A percentile compares a stretch with the other conserved stretches of the same genome.
These are phyloP conservation scores for Pterocarpus macrocarpus DNA, from an alignment of 306 rosid species.

Conservation along the genomic window DNA sequence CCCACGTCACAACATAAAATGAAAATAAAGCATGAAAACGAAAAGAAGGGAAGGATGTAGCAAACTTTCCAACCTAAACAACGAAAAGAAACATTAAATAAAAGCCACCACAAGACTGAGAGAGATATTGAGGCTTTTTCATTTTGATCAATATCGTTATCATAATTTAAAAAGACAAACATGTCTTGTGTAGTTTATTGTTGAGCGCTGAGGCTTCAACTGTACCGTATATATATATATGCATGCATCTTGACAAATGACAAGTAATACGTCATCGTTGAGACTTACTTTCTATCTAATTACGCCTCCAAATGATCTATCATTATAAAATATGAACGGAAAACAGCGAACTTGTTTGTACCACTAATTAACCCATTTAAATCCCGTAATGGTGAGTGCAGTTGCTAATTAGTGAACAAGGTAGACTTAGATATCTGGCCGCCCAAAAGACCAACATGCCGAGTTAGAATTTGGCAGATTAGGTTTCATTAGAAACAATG, in stretches of 20 bases:
- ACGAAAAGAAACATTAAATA: slow-evolving; percentile 31
- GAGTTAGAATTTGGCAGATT: slow-evolving; percentile 47
- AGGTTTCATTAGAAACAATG: slow-evolving; percentile 43
- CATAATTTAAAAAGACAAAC: slow-evolving; percentile 6
- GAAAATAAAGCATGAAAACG: slow-evolving; percentile 11
- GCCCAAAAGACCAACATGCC: slow-evolving; percentile 54
- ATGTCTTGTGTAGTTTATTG: slow-evolving; percentile 19
- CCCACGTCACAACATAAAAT: slow-evolving; percentile 41
- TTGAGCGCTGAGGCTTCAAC: slow-evolving; percentile 34
- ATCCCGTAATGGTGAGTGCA: slow-evolving; percentile 7
- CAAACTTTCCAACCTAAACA: slow-evolving; percentile 49
- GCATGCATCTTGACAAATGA: slow-evolving; percentile 49
- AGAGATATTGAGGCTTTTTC: slow-evolving; percentile 41
- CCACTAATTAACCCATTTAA: slow-evolving; percentile 18
- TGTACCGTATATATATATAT: slow-evolving; percentile 41
- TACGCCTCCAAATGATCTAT: slow-evolving; percentile 28
- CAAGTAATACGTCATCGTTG: slow-evolving; percentile 50
- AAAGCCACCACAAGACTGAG: slow-evolving; percentile 43
- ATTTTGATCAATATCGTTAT: slow-evolving; percentile 40
- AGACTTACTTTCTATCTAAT: slow-evolving; percentile 63
- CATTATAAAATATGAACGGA: slow-evolving; percentile 29
- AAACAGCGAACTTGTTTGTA: slow-evolving; percentile 33
- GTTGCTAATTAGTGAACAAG: slow-evolving; percentile 16
- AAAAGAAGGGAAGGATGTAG: background rate
- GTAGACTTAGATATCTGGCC: slow-evolving; percentile 23